Percentiles rank a stretch among this genome's conserved stretches.
These are phyloP conservation scores for Turnera subulata DNA, from an alignment of 345 rosid genomes.

Conservation along the genomic window DNA sequence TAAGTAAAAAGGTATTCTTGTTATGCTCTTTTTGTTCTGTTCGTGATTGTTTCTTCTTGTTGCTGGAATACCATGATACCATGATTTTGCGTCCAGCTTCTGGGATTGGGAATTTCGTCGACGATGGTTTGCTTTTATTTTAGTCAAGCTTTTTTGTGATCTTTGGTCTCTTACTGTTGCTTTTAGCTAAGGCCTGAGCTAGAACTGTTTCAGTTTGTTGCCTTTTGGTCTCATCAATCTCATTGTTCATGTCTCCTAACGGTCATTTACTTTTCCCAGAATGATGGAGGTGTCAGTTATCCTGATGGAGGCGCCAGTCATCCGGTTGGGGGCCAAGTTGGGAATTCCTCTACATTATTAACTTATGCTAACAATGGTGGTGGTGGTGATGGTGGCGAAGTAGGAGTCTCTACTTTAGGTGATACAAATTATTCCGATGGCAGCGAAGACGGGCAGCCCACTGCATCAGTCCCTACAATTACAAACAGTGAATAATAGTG, in stretches of 20 bases:
- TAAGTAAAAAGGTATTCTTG: slow-evolving; percentile 35
- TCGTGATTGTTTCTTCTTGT: background rate
- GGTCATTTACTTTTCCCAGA: background rate
- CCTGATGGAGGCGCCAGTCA: background rate
- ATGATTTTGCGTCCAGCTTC: background rate
- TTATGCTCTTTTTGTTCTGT: background rate
- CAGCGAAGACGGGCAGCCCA: background rate
- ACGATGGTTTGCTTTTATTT: background rate
- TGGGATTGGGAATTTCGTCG: background rate
- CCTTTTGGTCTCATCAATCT: background rate
- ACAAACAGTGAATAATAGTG: background rate
- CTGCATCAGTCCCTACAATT: background rate
- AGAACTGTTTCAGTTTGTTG: background rate
- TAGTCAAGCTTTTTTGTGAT: background rate
- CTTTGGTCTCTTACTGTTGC: background rate
- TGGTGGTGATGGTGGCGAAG: background rate
- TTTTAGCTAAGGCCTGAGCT: background rate
- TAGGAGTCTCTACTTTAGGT: background rate
- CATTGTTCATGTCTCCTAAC: background rate
- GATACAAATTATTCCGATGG: background rate
- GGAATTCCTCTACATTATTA: background rate
- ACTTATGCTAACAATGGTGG: background rate
- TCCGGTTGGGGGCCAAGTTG: background rate
- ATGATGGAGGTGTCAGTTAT: background rate
- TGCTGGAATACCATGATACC: background rate